These are phyloP conservation scores for Acanthamoeba lenticulata DNA, from an alignment of 208 protist species.

Conservation along the genomic window DNA sequence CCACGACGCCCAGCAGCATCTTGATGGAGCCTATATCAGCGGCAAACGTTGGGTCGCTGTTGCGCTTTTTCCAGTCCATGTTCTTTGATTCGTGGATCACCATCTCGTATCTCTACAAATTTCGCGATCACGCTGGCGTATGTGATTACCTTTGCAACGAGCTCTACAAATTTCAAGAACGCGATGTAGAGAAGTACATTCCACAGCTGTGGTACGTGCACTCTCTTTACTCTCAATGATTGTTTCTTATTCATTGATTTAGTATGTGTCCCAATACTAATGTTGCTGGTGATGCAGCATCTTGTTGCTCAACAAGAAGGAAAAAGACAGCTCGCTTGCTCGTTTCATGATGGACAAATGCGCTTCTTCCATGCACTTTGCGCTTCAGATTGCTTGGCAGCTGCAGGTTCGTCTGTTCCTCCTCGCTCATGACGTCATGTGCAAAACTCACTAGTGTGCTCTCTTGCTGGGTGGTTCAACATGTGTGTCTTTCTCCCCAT, in stretches of 20 bases:
- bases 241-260: too few species aligned
- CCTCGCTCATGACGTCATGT: background rate
- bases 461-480: too few species aligned
- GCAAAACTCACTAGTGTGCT: too few species aligned
- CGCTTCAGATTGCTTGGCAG: background rate
- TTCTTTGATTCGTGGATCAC: constrained; percentile 57
- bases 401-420: background rate
- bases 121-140: constrained; percentile 21
- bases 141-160: constrained; percentile 55
- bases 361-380: constrained; percentile 50
- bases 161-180: constrained; percentile 34
- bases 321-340: background rate
- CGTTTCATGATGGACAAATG: constrained; percentile 38
- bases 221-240: background rate
- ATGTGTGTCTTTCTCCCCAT: background rate
- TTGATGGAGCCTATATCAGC: background rate
- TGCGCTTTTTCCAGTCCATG: constrained; percentile 31
- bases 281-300: background rate
- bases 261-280: background rate
- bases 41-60: background rate
- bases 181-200: constrained; percentile 20
- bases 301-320: constrained; percentile 47
- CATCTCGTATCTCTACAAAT: constrained; percentile 47
- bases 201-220: constrained; percentile 29
- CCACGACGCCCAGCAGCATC: background rate